Evolutionary conservation across 345 rosid species (phyloP).

Genomic region (Salix viminalis): DNA sequence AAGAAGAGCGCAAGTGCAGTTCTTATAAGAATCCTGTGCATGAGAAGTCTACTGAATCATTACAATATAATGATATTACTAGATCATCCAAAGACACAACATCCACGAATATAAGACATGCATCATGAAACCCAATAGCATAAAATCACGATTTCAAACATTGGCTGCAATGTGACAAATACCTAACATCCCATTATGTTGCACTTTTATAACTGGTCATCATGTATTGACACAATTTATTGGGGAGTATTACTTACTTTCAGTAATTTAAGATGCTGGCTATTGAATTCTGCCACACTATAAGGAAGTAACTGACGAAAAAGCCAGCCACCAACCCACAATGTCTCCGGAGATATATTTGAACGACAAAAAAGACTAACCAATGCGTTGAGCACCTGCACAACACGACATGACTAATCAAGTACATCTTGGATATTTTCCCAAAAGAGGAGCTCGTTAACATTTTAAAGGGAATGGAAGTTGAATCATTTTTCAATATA

Average conservation of each 20-base stretch:
- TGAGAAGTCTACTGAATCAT: background rate
- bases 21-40: constrained; percentile 68
- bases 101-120: background rate
- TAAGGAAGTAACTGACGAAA: constrained; percentile 93
- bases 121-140: background rate
- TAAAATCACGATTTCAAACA: background rate
- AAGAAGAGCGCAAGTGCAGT: constrained; percentile 42
- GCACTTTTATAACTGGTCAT: background rate
- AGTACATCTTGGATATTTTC: background rate
- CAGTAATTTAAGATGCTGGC: constrained; percentile 63
- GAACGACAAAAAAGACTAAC: constrained; percentile 82
- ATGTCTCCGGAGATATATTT: constrained; percentile 76
- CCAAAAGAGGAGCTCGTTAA: background rate
- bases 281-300: constrained; percentile 75
- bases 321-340: constrained; percentile 99
- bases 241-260: constrained; percentile 40
- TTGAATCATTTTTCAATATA: background rate
- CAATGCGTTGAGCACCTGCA: constrained; percentile 85
- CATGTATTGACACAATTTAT: background rate
- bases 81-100: background rate
- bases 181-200: background rate
- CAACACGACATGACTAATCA: background rate
- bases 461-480: background rate
- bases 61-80: background rate
- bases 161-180: background rate